Base-by-base conservation (phyloP, 768 basidiomycete species). In the Suillus fuscotomentosus region DNA sequence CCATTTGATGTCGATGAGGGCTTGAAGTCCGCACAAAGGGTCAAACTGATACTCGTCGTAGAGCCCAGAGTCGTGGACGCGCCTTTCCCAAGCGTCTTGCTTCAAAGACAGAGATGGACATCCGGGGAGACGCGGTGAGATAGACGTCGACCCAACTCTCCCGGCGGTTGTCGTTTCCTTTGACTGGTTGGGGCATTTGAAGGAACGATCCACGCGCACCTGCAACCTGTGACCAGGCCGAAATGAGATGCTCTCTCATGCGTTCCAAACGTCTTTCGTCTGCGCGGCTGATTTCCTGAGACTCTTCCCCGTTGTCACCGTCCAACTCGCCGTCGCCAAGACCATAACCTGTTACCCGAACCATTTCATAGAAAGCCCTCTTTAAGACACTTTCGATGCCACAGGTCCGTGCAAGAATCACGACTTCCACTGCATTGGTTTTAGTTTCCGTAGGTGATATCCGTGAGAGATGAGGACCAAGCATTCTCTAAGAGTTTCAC, bases 341-440 rank as follows among this genome's bases (percentile, higher is more conserved):
- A 22, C 61, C 63, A 43, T 48, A 62, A 2, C 63, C 60, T 41
- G 56, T 15, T 15, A 57, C 9, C 38, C 56, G 38, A 24, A 57
- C 56, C 56, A 57, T 57, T 57, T 82, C 79, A 65, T 82, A 82
- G 61, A 76, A 80, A 2, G 80, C 80, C 51, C 72, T 70, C 57
- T 78, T 77, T 10, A 77, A 68, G 27, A 81, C 72, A 1, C 50
- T 45, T 9, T 72, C 66, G 8, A 80, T 45, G 24, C 71, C 67
- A 62, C 66, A 77, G 3, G 66, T 22, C 13, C 72, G 73, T 17
- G 76, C 78, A 17, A 81, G 70, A 20, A 68, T 50, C 20, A 81
- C 66, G 3, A 75, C 78, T 27, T 71, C 72, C 1, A 70, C 71
- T 2, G 79, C 77, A 39, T 73, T 60, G 0, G 71, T 69, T 27